Base-by-base conservation (phyloP, 2,329 filamentous ascomycete genomes). In the Fusarium scirpi region DNA sequence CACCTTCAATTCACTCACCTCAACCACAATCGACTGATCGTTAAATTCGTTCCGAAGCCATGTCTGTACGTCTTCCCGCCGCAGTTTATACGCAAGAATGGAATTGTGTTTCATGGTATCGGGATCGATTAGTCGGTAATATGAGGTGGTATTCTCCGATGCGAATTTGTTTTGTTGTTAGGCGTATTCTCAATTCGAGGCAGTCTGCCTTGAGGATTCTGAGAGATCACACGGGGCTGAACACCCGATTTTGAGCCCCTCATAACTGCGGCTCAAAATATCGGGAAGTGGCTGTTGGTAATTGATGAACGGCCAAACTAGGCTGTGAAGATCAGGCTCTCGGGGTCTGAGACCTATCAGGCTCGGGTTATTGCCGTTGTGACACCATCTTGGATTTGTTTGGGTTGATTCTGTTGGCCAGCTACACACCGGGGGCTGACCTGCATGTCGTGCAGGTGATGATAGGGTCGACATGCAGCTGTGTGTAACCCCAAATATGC, bases 81-180 rank as follows among this genome's bases (percentile, higher is more conserved):
- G 62, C 15, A 70, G 25, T 12, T 20, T 56, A 40, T 70, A 70
- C 10, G 58, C 58, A 2, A 53, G 4, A 15, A 69, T 54, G 1
- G 56, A 52, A 20, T 66, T 57, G 20, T 54, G 51, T 43, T 47
- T 56, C 60, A 62, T 62, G 7, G 18, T 1, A 15, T 15, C n/a
- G 15, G 12, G 15, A 29, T 15, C 18, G 32, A 16, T 38, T 6
- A 8, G 25, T 18, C 20, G 32, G 16, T 18, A 29, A 4, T 34
- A 27, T 11, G 7, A 1, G 9, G 3, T 20, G 15, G 18, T 15
- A 24, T 20, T 18, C 27, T 43, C 29, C 20, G 41, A 46, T 15
- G 8, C 11, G 47, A 34, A 40, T 2, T 7, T 38, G 34, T 10
- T 10, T 53, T 22, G 38, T 58, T 30, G 47, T 48, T 54, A 29